phyloP scores from a whole-genome alignment of 805 yeast genomes.

The Schizosaccharomyces lindneri region DNA sequence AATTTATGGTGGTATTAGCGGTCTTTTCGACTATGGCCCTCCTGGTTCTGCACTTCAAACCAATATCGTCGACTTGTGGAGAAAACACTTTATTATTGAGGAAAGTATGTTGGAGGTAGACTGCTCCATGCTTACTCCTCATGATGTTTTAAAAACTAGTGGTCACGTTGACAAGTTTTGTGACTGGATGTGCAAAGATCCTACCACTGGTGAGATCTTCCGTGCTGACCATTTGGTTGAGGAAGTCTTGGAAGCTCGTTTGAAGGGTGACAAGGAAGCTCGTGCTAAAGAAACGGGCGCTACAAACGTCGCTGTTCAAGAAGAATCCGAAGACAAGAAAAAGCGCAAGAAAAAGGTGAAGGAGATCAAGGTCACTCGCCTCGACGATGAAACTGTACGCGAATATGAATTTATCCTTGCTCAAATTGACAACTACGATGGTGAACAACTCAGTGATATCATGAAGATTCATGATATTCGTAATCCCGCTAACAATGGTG shows the following conservation, averaged over 20 bases:
- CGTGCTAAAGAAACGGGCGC: constrained; percentile 40
- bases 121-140: constrained; percentile 91
- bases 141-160: constrained; percentile 90
- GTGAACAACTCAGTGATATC: constrained; percentile 72
- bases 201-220: constrained; percentile 89
- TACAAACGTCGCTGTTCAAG: constrained; percentile 5
- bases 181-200: constrained; percentile 96
- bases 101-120: constrained; percentile 98
- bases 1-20: constrained; percentile 94
- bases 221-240: constrained; percentile 96
- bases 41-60: constrained; percentile 98
- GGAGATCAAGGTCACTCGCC: constrained; percentile 62
- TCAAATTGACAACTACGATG: constrained; percentile 75
- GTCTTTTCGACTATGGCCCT: constrained; percentile 95
- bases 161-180: constrained; percentile 98
- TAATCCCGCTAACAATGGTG: constrained; percentile 76
- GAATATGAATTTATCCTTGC: constrained; percentile 78
- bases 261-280: constrained; percentile 92
- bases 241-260: constrained; percentile 85
- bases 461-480: constrained; percentile 61
- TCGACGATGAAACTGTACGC: constrained; percentile 51
- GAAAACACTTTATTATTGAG: constrained; percentile 89
- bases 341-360: constrained; percentile 90
- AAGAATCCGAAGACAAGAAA: constrained; percentile 58
- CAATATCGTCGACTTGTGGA: constrained; percentile 81